Evolutionary conservation across 495 filamentous ascomycete species (phyloP), one percentile per base, ranked within the genome.

Genomic region (Articulospora tetracladia): DNA sequence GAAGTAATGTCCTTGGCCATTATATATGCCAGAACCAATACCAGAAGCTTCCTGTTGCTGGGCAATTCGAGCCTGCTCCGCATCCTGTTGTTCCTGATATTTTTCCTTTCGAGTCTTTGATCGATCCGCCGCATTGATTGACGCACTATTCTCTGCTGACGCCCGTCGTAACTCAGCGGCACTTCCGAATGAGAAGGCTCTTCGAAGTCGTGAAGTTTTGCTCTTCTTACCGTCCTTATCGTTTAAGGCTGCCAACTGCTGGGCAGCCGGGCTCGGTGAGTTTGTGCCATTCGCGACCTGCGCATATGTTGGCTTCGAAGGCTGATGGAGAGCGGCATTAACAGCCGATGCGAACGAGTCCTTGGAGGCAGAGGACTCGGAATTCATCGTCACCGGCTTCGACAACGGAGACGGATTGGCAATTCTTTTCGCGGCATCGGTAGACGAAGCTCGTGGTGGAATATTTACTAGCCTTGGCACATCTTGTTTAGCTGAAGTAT

Each of bases 171-270:
- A 82, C 70, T 99, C 95, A 11, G 93, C 91, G 44, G 93, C 90
- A 70, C 95, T 97, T 20, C 94, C 93, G 73, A 99, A 99, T 0
- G 95, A 98, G 71, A 99, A 97, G 2, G 94, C 94, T 68, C 94
- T 84, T 58, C 94, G 82, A 49, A 99, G 76, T 53, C 93, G 81
- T n/a, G 88, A 92, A 58, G 95, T 95, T 75, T 97, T 93, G 47
- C 61, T 69, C 62, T 82, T 87, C 65, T 82, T 84, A 1, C 77
- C 73, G 30, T 86, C 86, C 64, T 86, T 91, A 58, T 93, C 90
- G 50, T 84, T 89, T 34, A 98, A 75, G 11, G 91, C 91, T 11
- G 88, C 82, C 39, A 97, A 79, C 50, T 92, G 90, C 68, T 89
- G 84, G 1, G 89, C 86, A 12, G 92, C 93, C 46, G 89, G 83